Evolutionary conservation across 306 rosid genomes (phyloP).

Genomic region (Lagenaria siceraria): DNA sequence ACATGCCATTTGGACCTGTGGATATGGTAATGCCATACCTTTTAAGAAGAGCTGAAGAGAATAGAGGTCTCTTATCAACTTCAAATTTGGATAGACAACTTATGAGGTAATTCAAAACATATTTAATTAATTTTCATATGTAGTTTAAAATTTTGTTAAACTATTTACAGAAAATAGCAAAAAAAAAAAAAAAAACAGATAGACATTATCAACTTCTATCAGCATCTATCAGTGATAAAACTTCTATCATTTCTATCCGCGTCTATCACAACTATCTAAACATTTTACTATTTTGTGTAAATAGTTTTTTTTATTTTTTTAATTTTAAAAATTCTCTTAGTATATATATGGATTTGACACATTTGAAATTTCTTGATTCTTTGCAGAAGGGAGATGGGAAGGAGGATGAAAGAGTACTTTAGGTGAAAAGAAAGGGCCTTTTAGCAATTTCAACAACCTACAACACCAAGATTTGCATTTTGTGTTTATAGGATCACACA

Average conservation of each 20-base stretch:
- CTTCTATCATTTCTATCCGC: too few species aligned
- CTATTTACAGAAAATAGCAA: too few species aligned
- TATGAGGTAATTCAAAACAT: constrained; percentile 41
- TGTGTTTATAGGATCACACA: neutral
- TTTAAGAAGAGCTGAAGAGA: constrained; percentile 83
- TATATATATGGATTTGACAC: too few species aligned
- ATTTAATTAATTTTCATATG: too few species aligned
- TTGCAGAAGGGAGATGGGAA: constrained; percentile 54
- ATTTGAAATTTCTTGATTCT: neutral
- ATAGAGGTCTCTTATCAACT: constrained; percentile 67
- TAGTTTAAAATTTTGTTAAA: too few species aligned
- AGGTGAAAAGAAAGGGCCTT: neutral
- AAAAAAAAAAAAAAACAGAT: too few species aligned
- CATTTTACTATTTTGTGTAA: too few species aligned
- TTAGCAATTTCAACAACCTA: neutral
- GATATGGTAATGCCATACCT: constrained; percentile 78
- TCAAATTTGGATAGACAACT: constrained; percentile 55
- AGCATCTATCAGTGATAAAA: too few species aligned
- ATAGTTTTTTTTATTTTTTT: too few species aligned
- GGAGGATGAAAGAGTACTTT: constrained; percentile 28
- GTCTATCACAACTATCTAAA: too few species aligned
- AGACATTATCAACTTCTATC: too few species aligned
- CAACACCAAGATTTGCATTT: neutral
- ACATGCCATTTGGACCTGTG: constrained; percentile 85
- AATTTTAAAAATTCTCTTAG: too few species aligned